Evolutionary conservation across 1,284 basidiomycete species (phyloP).

Genomic region (Trichosporon sp.): DNA sequence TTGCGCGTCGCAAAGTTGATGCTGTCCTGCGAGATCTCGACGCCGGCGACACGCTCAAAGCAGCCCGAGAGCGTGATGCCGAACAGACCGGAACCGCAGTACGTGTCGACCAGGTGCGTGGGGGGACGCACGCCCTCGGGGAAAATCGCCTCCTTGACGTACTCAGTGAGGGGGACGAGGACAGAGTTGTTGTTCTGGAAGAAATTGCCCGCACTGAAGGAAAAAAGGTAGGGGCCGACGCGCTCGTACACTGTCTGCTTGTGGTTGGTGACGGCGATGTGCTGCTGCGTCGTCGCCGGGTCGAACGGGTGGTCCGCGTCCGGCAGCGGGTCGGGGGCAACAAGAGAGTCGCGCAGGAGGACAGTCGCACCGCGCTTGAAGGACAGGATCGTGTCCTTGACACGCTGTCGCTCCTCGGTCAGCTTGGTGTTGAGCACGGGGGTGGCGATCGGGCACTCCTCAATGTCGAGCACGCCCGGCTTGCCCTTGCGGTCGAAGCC

Average conservation of each 20-base stretch:
- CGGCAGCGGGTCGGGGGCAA: constrained; percentile 39
- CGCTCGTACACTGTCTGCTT: constrained; percentile 78
- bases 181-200: constrained; percentile 99
- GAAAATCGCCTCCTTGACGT: constrained; percentile 77
- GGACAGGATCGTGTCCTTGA: constrained; percentile 73
- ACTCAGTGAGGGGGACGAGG: constrained; percentile 76
- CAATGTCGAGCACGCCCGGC: constrained; percentile 84
- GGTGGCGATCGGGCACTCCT: constrained; percentile 95
- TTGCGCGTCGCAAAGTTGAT: constrained; percentile 81
- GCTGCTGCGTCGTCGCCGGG: constrained; percentile 45
- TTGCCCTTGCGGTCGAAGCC: constrained; percentile 86
- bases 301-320: constrained; percentile 45
- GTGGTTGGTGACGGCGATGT: constrained; percentile 82
- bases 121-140: constrained; percentile 56
- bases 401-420: constrained; percentile 65
- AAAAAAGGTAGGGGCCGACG: constrained; percentile 78
- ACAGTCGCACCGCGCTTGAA: constrained; percentile 91
- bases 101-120: constrained; percentile 86
- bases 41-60: constrained; percentile 81
- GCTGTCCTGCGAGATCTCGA: constrained; percentile 75
- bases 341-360: constrained; percentile 83
- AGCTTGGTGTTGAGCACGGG: constrained; percentile 75
- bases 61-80: constrained; percentile 79
- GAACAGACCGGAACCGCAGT: constrained; percentile 88
- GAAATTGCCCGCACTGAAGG: constrained; percentile 86